Evolutionary conservation across 2,329 filamentous ascomycete genomes (phyloP).

Genomic region (Alternaria gaisen): DNA sequence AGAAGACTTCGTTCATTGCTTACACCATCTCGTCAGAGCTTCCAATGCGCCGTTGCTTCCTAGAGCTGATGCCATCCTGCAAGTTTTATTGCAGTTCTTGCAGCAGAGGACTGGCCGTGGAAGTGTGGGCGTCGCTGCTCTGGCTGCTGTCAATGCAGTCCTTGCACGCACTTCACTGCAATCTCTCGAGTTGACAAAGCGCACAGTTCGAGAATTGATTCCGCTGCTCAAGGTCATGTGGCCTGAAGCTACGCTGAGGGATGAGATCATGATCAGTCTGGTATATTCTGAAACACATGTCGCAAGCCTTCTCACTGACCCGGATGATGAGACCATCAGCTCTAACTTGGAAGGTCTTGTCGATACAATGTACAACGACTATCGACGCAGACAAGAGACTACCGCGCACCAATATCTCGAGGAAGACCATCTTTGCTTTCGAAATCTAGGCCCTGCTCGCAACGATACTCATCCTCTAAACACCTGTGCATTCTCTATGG

Average conservation of each 20-base stretch:
- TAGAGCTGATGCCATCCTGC: constrained; percentile 65
- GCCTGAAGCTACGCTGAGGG: constrained; percentile 69
- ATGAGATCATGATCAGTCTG: constrained; percentile 77
- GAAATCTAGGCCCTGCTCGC: constrained; percentile 50
- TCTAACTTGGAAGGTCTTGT: constrained; percentile 68
- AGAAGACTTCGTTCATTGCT: constrained; percentile 65
- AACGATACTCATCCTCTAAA: constrained; percentile 36
- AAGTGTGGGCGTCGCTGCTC: constrained; percentile 75
- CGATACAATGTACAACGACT: constrained; percentile 79
- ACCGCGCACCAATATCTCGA: constrained; percentile 63
- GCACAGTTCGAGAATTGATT: constrained; percentile 68
- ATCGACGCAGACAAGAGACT: constrained; percentile 72
- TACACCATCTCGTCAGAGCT: constrained; percentile 70
- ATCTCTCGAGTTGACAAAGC: constrained; percentile 69
- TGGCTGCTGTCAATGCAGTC: constrained; percentile 77
- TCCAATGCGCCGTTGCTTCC: constrained; percentile 73
- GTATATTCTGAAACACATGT: constrained; percentile 64
- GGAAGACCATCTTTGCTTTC: constrained; percentile 73
- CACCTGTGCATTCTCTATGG: constrained; percentile 47
- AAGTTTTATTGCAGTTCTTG: constrained; percentile 68
- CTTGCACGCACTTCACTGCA: constrained; percentile 73
- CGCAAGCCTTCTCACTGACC: constrained; percentile 38
- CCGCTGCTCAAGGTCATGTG: constrained; percentile 80
- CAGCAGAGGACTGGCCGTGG: constrained; percentile 68
- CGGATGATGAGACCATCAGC: constrained; percentile 37